A percentile compares a stretch with the other conserved stretches of the same genome.
These are phyloP conservation scores for Myxozyma vanderwaltii DNA, from an alignment of 805 yeast species.

Conservation along the genomic window DNA sequence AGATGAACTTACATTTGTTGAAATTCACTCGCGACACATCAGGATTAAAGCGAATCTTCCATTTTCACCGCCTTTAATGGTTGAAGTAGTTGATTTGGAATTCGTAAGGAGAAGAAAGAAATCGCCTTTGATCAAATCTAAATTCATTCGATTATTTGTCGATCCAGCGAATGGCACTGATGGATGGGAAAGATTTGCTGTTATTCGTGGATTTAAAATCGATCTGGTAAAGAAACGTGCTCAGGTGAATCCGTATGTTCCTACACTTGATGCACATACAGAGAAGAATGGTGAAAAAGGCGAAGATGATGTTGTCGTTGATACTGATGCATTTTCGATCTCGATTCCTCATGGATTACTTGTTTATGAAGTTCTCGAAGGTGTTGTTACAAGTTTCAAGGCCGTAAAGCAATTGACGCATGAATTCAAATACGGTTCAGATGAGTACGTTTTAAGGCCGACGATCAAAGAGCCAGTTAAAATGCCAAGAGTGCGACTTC, in stretches of 20 bases:
- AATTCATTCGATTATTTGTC: conserved; percentile 51
- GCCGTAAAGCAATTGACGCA: conserved; percentile 56
- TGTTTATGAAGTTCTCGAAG: conserved; percentile 78
- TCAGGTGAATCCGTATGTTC: background rate
- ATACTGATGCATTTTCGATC: conserved; percentile 42
- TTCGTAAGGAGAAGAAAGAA: conserved; percentile 38
- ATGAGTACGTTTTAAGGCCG: conserved; percentile 33
- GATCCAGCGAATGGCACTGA: conserved; percentile 50
- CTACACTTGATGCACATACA: background rate
- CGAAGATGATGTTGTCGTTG: conserved; percentile 36
- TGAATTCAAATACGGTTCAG: conserved; percentile 39
- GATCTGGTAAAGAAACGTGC: conserved; percentile 25
- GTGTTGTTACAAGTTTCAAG: conserved; percentile 66
- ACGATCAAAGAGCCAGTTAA: conserved; percentile 37
- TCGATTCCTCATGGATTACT: conserved; percentile 71
- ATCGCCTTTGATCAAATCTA: conserved; percentile 43
- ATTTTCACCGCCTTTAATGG: conserved; percentile 49
- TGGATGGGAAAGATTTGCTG: conserved; percentile 45
- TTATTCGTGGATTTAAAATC: conserved; percentile 38
- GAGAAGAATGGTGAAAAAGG: background rate
- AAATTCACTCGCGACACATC: conserved; percentile 39
- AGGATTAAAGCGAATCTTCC: conserved; percentile 50
- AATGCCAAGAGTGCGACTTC: conserved; percentile 54
- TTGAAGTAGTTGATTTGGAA: conserved; percentile 48
- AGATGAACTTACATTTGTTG: conserved; percentile 31